Evolutionary conservation across 106 monocot genomes (phyloP).

Genomic region (Phalaenopsis equestris): DNA sequence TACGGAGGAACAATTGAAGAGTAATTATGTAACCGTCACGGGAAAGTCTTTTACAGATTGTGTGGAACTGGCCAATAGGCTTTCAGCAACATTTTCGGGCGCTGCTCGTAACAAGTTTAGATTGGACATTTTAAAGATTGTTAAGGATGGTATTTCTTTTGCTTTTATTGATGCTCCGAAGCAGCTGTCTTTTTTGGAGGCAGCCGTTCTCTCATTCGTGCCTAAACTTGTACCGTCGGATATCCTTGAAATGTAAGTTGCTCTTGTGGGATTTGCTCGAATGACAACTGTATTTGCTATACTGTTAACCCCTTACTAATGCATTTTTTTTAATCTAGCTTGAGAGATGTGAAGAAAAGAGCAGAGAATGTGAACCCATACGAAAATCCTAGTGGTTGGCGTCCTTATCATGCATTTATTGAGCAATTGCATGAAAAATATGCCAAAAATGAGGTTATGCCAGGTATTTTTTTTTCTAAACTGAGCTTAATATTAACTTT

Average conservation of each 20-base stretch:
- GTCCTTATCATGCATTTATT: conserved; percentile 65
- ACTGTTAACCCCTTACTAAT: background rate
- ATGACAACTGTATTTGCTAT: background rate
- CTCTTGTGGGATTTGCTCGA: background rate
- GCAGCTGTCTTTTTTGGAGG: conserved; percentile 70
- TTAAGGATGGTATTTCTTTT: conserved; percentile 70
- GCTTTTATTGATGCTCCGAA: conserved; percentile 76
- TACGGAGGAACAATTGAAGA: conserved; percentile 22
- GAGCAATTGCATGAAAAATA: conserved; percentile 61
- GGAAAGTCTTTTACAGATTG: conserved; percentile 62
- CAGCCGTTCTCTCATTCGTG: conserved; percentile 73
- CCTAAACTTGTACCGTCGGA: conserved; percentile 63
- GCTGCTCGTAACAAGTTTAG: conserved; percentile 71
- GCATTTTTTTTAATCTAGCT: conserved; percentile 24
- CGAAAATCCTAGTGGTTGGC: conserved; percentile 82
- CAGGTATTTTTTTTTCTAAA: conserved; percentile 31
- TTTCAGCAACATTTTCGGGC: conserved; percentile 69
- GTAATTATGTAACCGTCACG: conserved; percentile 34
- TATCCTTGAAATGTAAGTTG: conserved; percentile 64
- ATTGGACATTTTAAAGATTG: conserved; percentile 68
- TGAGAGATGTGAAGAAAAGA: conserved; percentile 78
- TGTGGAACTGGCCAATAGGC: conserved; percentile 64
- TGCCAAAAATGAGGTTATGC: conserved; percentile 63
- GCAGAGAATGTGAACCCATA: conserved; percentile 55
- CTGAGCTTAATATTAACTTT: background rate